phyloP scores from a whole-genome alignment of 2,329 filamentous ascomycete genomes.

The Podosphaera fusca region DNA sequence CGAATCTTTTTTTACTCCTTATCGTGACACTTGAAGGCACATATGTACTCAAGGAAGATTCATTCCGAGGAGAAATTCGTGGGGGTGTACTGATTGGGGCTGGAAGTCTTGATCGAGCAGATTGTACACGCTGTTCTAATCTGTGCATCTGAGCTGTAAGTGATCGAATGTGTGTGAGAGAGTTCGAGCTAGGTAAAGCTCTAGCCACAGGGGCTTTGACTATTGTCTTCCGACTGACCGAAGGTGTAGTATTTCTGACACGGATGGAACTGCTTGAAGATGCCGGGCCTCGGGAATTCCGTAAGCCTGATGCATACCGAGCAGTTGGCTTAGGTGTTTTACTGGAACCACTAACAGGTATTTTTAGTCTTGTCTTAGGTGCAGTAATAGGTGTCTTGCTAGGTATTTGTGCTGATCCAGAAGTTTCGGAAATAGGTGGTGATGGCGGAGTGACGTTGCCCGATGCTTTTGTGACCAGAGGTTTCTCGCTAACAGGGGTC shows the following conservation, averaged over 20 bases:
- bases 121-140: constrained; percentile 80
- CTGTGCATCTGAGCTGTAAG: constrained; percentile 95
- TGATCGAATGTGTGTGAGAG: constrained; percentile 76
- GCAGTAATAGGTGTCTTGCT: constrained; percentile 14
- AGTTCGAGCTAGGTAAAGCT: constrained; percentile 33
- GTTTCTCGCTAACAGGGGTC: constrained; percentile 57
- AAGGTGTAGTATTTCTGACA: constrained; percentile 15
- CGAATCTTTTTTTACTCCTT: constrained; percentile 45
- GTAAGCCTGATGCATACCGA: constrained; percentile 9
- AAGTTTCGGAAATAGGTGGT: constrained; percentile 76
- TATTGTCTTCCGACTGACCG: constrained; percentile 18
- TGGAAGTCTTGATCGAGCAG: constrained; percentile 74
- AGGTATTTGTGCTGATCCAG: constrained; percentile 17
- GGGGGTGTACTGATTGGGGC: constrained; percentile 59
- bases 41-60: constrained; percentile 19
- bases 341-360: constrained; percentile 31
- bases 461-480: constrained; percentile 32
- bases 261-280: constrained; percentile 6
- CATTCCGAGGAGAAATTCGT: constrained; percentile 46
- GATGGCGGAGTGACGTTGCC: constrained; percentile 69
- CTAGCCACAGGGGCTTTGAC: constrained; percentile 19
- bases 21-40: constrained; percentile 36
- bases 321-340: constrained; percentile 27
- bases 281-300: constrained; percentile 10
- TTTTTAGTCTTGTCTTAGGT: constrained; percentile 23